These are phyloP conservation scores for Penicillium cinerascens DNA, from an alignment of 495 filamentous ascomycete species.

Conservation along the genomic window DNA sequence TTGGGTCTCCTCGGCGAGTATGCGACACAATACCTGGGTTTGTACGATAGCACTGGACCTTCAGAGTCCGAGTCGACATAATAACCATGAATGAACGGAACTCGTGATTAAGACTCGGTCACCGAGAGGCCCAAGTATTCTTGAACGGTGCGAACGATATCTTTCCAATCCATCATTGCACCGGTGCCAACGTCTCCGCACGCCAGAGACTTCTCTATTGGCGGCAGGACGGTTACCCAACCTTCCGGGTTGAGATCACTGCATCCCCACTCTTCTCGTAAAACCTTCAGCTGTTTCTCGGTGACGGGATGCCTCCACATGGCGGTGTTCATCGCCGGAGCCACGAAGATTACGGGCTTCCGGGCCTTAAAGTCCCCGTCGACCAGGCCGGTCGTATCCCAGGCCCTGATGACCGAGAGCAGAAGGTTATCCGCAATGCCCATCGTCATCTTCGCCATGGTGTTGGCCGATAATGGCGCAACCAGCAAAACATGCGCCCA, in stretches of 20 bases:
- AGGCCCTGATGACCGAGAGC: constrained; percentile 73
- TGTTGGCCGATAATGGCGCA: constrained; percentile 75
- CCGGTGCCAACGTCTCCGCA: constrained; percentile 78
- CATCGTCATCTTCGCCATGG: constrained; percentile 68
- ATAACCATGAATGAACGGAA: constrained; percentile 4
- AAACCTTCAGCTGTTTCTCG: constrained; percentile 58
- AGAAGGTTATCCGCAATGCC: constrained; percentile 69
- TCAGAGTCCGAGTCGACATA: constrained; percentile 7
- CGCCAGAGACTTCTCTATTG: constrained; percentile 69
- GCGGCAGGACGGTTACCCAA: constrained; percentile 73
- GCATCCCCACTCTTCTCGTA: constrained; percentile 71
- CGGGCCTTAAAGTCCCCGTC: constrained; percentile 36
- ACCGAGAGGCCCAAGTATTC: not conserved
- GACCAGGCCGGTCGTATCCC: constrained; percentile 70
- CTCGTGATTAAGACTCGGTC: constrained; percentile 3
- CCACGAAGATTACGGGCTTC: constrained; percentile 33
- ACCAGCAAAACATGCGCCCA: constrained; percentile 82
- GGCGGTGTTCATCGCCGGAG: constrained; percentile 78
- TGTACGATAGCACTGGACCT: constrained; percentile 21
- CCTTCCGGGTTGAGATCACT: constrained; percentile 41
- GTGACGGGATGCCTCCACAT: constrained; percentile 91
- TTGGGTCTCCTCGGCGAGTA: constrained; percentile 64
- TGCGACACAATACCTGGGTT: constrained; percentile 32
- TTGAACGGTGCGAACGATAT: constrained; percentile 50
- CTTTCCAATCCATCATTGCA: constrained; percentile 74